Evolutionary conservation across 2,329 filamentous ascomycete species (phyloP), one percentile per base, ranked within the genome.

Genomic region (Cordyceps farinosa): DNA sequence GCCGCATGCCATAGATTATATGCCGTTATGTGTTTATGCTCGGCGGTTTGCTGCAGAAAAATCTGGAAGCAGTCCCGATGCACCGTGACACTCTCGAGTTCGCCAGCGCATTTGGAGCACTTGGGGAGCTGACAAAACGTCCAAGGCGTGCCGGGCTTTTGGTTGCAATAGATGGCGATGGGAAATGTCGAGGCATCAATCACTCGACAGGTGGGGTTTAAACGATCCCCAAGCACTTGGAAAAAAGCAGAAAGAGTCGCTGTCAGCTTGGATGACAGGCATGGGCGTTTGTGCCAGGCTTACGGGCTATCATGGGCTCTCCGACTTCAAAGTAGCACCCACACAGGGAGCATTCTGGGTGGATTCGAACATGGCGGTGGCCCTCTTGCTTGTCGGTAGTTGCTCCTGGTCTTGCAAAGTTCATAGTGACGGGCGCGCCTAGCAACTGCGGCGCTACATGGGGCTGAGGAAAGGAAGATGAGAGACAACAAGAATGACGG

Each of bases 151-250:
- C 48, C 48, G 30, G 30, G 48, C 8, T 44, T 61, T 17, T 61
- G 58, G 38, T 61, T 61, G 58, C 58, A 61, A 5, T 61, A 53
- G 9, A 61, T 61, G 48, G 58, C 48, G 11, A 61, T 52, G 15
- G 58, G 58, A 53, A 61, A 61, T 29, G 48, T 36, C 48, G 58
- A 61, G 48, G 58, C 58, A 36, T 61, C 58, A 32, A 61, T 38
- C 8, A 61, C 58, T 38, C 29, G 38, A 8, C 58, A 61, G 1
- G 29, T 53, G n/a, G 40, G n/a, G 10, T 38, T 53, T 48, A 36
- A 29, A 17, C 48, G 48, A 61, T 61, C 48, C 9, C 58, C 58
- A 10, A 61, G 38, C 48, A 61, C 58, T 55, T 27, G 5, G 13
- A n/a, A 4, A 5, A 34, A 17, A 5, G 22, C 13, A 10, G 17